phyloP scores from a whole-genome alignment of 139 green algal genomes.

The Chlorella sp. region DNA sequence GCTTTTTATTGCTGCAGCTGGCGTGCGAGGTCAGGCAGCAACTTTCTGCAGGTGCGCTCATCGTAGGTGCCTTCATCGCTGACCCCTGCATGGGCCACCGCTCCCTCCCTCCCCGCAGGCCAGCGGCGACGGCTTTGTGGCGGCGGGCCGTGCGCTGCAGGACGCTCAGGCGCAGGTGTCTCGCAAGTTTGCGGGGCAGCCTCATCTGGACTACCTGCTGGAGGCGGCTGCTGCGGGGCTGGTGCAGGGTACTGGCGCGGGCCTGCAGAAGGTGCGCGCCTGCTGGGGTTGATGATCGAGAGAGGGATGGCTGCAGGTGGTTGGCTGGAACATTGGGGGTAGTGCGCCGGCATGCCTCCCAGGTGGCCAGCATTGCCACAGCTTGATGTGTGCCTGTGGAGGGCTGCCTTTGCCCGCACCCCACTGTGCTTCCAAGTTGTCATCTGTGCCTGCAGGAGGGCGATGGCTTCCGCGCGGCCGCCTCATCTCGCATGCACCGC shows the following conservation, averaged over 20 bases:
- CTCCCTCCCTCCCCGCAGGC: not conserved
- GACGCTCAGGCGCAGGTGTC: not conserved
- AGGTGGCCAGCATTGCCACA: too few species aligned
- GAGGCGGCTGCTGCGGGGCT: slow-evolving; percentile 11
- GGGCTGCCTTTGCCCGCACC: too few species aligned
- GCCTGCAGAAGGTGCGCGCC: slow-evolving; percentile 11
- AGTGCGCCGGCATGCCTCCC: too few species aligned
- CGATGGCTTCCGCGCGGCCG: slow-evolving; percentile 73
- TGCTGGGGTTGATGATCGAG: slow-evolving; percentile 34
- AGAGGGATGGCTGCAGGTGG: slow-evolving; percentile 41
- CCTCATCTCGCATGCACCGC: slow-evolving; percentile 83
- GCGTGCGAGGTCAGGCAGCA: too few species aligned
- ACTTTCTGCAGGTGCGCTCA: too few species aligned
- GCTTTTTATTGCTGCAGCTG: too few species aligned
- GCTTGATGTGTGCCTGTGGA: not conserved
- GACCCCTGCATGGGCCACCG: too few species aligned
- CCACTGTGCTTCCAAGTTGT: slow-evolving; percentile 67
- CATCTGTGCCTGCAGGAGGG: slow-evolving; percentile 77
- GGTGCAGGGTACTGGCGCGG: not conserved
- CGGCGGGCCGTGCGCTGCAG: not conserved
- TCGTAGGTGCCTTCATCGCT: too few species aligned
- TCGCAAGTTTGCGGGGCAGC: not conserved
- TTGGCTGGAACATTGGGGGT: too few species aligned
- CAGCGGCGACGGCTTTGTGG: slow-evolving; percentile 6
- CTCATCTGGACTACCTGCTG: slow-evolving; percentile 17